These are phyloP conservation scores for Tuber aestivum DNA, from an alignment of 495 filamentous ascomycete species.

Conservation along the genomic window DNA sequence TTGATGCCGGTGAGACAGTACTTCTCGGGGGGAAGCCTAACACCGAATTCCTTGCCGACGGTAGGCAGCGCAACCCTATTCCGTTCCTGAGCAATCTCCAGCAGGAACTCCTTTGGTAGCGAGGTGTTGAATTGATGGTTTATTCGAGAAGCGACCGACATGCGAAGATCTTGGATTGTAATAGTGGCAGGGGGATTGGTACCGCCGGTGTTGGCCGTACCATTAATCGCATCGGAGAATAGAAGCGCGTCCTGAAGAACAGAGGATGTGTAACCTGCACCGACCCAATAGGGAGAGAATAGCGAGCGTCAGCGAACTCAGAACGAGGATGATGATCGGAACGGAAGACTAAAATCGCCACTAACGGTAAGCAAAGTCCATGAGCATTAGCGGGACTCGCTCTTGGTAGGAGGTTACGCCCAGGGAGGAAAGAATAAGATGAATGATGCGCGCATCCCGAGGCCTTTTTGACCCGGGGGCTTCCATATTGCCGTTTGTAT, in stretches of 20 bases:
- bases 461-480: slow-evolving; percentile 64
- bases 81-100: slow-evolving; percentile 73
- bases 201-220: slow-evolving; percentile 37
- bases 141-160: slow-evolving; percentile 59
- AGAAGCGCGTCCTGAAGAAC: slow-evolving; percentile 62
- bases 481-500: slow-evolving; percentile 49
- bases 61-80: slow-evolving; percentile 76
- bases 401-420: slow-evolving; percentile 88
- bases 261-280: slow-evolving; percentile 51
- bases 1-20: slow-evolving; percentile 80
- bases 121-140: slow-evolving; percentile 61
- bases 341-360: slow-evolving; percentile 49
- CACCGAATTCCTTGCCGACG: slow-evolving; percentile 70
- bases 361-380: slow-evolving; percentile 92
- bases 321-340: background rate
- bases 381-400: slow-evolving; percentile 84
- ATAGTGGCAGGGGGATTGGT: slow-evolving; percentile 46
- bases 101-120: slow-evolving; percentile 76
- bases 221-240: slow-evolving; percentile 56
- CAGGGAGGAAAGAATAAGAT: slow-evolving; percentile 79
- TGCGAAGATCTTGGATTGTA: slow-evolving; percentile 54
- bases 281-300: background rate
- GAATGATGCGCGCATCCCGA: slow-evolving; percentile 83
- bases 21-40: slow-evolving; percentile 79
- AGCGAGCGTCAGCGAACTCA: background rate